Conservation (phyloP, 225 moss, liverwort and hornwort species). For the Bryum argenteum region DNA sequence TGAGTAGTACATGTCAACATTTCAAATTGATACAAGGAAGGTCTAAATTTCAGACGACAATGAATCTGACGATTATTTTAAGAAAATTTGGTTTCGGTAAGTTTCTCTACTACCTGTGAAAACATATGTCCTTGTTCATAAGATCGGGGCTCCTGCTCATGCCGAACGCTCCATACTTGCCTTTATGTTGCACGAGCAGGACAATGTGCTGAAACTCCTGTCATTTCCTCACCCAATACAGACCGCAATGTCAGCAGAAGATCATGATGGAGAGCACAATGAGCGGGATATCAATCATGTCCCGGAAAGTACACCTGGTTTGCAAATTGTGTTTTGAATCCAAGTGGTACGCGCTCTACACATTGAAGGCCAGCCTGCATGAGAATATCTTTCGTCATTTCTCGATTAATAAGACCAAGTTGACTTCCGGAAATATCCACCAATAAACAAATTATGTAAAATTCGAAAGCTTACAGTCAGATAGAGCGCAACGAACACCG, state of each 20-base stretch:
- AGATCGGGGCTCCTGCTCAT: conserved; percentile 70
- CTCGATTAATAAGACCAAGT: neutral
- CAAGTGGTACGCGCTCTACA: conserved; percentile 70
- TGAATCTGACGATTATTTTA: neutral
- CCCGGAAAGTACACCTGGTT: conserved; percentile 50
- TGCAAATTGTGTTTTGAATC: conserved; percentile 67
- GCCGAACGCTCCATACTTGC: conserved; percentile 78
- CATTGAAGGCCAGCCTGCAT: conserved; percentile 67
- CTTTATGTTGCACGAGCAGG: conserved; percentile 61
- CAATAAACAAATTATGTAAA: neutral
- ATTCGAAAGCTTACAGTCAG: conserved; percentile 60
- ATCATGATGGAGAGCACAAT: conserved; percentile 9
- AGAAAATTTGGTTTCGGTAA: neutral
- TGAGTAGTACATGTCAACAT: neutral
- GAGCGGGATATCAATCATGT: neutral
- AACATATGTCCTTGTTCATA: conserved; percentile 71
- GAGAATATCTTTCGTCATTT: conserved; percentile 21
- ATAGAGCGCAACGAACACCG: conserved; percentile 77
- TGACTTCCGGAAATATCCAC: neutral
- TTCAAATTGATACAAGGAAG: neutral
- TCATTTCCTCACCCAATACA: conserved; percentile 17
- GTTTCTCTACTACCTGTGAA: conserved; percentile 44
- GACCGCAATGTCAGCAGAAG: neutral
- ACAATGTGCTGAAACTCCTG: conserved; percentile 79
- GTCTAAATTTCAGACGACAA: neutral